Evolutionary conservation across 2,329 filamentous ascomycete genomes (phyloP).

Genomic region (Fusarium sp.): DNA sequence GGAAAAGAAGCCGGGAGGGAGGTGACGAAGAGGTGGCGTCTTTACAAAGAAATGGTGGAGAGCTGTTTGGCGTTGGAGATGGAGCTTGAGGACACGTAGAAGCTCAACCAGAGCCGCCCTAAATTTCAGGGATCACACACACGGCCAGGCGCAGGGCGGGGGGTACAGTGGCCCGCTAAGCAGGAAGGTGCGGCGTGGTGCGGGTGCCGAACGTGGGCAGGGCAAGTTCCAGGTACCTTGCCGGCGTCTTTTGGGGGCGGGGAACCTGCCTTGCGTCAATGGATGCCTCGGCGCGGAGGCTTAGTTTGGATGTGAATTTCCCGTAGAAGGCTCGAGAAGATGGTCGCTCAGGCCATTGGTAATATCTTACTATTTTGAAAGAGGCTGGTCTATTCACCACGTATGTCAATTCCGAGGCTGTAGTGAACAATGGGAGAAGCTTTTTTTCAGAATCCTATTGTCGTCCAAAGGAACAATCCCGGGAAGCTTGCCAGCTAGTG

Average conservation of each 20-base stretch:
- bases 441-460: not conserved
- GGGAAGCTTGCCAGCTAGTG: not conserved
- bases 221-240: conserved; percentile 24
- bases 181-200: conserved; percentile 28
- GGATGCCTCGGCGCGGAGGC: conserved; percentile 19
- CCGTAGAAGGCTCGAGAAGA: conserved; percentile 40
- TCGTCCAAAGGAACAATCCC: not conserved
- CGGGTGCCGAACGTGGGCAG: conserved; percentile 27
- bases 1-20: conserved; percentile 30
- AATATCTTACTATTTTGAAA: not conserved
- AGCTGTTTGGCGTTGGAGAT: conserved; percentile 37
- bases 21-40: conserved; percentile 34
- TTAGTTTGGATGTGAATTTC: conserved; percentile 4
- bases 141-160: conserved; percentile 31
- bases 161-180: conserved; percentile 29
- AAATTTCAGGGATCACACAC: conserved; percentile 41
- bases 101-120: conserved; percentile 39
- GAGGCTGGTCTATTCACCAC: not conserved
- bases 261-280: conserved; percentile 10
- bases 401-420: conserved; percentile 7
- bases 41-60: conserved; percentile 41
- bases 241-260: conserved; percentile 19
- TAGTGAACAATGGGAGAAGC: conserved; percentile 2
- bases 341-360: not conserved
- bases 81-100: conserved; percentile 49